Evolutionary conservation across 305 asterid species (phyloP).

Genomic region (Fraxinus ornus): DNA sequence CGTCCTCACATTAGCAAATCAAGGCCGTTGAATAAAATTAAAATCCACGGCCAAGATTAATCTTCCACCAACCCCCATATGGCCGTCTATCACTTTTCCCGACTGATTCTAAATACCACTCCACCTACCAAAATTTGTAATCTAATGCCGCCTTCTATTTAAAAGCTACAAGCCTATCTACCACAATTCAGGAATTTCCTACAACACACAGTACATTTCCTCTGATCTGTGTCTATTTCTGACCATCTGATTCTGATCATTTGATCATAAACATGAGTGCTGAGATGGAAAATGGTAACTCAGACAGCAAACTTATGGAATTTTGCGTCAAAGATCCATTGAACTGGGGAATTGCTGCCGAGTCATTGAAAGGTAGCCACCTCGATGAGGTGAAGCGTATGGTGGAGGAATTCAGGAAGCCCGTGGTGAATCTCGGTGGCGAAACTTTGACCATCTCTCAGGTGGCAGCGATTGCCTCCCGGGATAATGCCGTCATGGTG

Average conservation of each 20-base stretch:
- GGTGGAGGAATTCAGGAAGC: slow-evolving; percentile 79
- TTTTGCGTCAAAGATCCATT: slow-evolving; percentile 66
- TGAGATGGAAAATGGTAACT: slow-evolving; percentile 27
- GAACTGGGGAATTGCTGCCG: slow-evolving; percentile 87
- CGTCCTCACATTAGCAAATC: slow-evolving; percentile 22
- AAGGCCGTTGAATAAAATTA: slow-evolving; percentile 27
- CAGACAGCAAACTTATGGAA: slow-evolving; percentile 22
- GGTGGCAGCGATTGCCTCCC: slow-evolving; percentile 78
- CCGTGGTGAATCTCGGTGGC: slow-evolving; percentile 73
- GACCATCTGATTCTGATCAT: neutral
- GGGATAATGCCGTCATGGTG: slow-evolving; percentile 58
- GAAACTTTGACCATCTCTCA: slow-evolving; percentile 74
- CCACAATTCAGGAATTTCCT: slow-evolving; percentile 15
- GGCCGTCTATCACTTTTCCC: slow-evolving; percentile 22
- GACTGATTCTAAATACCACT: slow-evolving; percentile 9
- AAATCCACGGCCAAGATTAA: slow-evolving; percentile 34
- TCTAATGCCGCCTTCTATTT: slow-evolving; percentile 27
- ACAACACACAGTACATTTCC: neutral
- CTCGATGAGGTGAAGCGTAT: slow-evolving; percentile 73
- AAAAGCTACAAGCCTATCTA: slow-evolving; percentile 25
- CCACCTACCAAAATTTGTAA: slow-evolving; percentile 53
- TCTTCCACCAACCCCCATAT: slow-evolving; percentile 54
- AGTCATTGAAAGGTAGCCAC: slow-evolving; percentile 70
- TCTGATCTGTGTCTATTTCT: neutral
- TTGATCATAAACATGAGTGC: slow-evolving; percentile 19